These are phyloP conservation scores for Ramalina intermedia DNA, from an alignment of 495 filamentous ascomycete genomes.

Conservation along the genomic window DNA sequence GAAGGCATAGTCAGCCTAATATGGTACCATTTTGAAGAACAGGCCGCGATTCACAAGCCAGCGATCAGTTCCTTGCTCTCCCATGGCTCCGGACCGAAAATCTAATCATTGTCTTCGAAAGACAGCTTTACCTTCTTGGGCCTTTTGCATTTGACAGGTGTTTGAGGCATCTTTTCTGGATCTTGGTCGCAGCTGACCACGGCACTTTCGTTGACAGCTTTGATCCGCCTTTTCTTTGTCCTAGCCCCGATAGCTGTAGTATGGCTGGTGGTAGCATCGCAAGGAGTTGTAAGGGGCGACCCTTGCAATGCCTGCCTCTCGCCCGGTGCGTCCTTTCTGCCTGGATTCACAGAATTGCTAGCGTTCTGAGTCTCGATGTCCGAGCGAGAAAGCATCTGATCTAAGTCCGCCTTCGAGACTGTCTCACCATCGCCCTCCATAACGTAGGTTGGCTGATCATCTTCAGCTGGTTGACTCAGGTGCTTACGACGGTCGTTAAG, in stretches of 20 bases:
- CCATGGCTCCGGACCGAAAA: no score
- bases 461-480: conserved; percentile 16
- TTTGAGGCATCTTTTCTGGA: no score
- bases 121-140: no score
- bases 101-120: no score
- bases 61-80: no score
- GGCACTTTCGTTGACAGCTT: no score
- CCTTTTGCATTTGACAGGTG: no score
- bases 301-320: neutral
- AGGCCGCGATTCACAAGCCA: no score
- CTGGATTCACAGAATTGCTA: neutral
- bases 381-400: neutral
- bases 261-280: neutral
- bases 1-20: no score
- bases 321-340: neutral
- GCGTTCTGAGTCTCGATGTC: neutral
- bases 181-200: no score
- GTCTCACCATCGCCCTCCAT: conserved; percentile 22
- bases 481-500: conserved; percentile 17
- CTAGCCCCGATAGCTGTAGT: neutral
- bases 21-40: no score
- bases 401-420: conserved; percentile 23
- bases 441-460: conserved; percentile 26
- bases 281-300: neutral
- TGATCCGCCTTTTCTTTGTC: no score